phyloP scores from a whole-genome alignment of 306 rosid species.

The Cyclanthera cordifolia region DNA sequence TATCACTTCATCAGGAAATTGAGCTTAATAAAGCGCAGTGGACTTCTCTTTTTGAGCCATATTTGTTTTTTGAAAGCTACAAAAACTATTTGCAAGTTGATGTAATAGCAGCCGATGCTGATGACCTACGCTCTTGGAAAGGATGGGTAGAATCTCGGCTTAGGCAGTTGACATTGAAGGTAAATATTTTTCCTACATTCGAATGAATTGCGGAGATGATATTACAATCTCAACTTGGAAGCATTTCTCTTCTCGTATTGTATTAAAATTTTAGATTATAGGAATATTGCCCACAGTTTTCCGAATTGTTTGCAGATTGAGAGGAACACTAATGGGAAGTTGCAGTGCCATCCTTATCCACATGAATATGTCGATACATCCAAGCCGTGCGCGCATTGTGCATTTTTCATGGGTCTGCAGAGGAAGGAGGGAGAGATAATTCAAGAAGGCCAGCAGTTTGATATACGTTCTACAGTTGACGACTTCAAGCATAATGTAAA shows the following conservation, averaged over 20 bases:
- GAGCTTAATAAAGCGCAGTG: constrained; percentile 75
- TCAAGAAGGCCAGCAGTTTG: constrained; percentile 95
- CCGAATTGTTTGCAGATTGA: constrained; percentile 50
- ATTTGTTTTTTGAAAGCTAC: constrained; percentile 73
- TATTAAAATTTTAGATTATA: constrained; percentile 21
- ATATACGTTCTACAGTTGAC: constrained; percentile 89
- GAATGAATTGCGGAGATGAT: background rate
- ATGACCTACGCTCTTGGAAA: constrained; percentile 75
- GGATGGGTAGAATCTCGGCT: constrained; percentile 98
- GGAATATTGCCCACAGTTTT: constrained; percentile 16
- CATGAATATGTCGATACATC: constrained; percentile 62
- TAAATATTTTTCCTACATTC: too few species aligned
- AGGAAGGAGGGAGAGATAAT: constrained; percentile 87
- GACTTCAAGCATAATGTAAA: constrained; percentile 71
- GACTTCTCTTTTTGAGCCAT: constrained; percentile 82
- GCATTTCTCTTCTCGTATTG: background rate
- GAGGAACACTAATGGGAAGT: constrained; percentile 76
- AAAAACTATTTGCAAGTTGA: constrained; percentile 93
- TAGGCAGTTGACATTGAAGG: constrained; percentile 82
- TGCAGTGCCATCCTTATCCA: constrained; percentile 97
- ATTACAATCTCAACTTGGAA: background rate
- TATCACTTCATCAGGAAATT: constrained; percentile 49
- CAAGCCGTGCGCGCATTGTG: constrained; percentile 75
- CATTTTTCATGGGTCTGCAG: constrained; percentile 97
- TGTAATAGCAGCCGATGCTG: constrained; percentile 63